phyloP scores from a whole-genome alignment of 116 monocot species.

The Trichopus zeylanicus region DNA sequence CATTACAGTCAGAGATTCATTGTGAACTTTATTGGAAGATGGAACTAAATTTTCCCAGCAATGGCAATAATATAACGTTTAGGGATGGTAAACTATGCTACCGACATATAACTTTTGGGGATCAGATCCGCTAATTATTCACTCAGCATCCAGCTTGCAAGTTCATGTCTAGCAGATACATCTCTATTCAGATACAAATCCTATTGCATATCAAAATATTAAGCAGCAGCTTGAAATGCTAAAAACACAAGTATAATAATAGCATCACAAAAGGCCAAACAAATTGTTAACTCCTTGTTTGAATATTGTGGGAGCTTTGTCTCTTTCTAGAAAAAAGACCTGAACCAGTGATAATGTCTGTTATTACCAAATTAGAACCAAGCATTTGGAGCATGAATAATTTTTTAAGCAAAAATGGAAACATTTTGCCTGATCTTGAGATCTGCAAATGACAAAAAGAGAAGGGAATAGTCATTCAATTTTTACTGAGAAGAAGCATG shows the following conservation, averaged over 20 bases:
- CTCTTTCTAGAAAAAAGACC: background rate
- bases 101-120: too few relatives aligned
- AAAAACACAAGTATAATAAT: background rate
- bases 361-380: background rate
- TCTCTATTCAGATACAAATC: too few relatives aligned
- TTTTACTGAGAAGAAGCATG: background rate
- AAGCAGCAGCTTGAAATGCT: background rate
- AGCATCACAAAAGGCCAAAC: background rate
- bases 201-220: background rate
- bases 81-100: too few relatives aligned
- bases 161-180: too few relatives aligned
- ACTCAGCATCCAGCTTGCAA: too few relatives aligned
- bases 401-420: background rate
- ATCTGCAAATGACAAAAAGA: conserved; percentile 41
- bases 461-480: background rate
- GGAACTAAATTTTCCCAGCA: too few relatives aligned
- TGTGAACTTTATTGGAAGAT: too few relatives aligned
- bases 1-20: too few relatives aligned
- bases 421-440: conserved; percentile 53
- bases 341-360: background rate
- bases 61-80: too few relatives aligned
- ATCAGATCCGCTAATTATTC: too few relatives aligned
- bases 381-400: background rate
- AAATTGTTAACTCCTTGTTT: background rate
- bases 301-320: background rate